Conservation (phyloP, 768 basidiomycete species). For the Asterophora lycoperdoides region DNA sequence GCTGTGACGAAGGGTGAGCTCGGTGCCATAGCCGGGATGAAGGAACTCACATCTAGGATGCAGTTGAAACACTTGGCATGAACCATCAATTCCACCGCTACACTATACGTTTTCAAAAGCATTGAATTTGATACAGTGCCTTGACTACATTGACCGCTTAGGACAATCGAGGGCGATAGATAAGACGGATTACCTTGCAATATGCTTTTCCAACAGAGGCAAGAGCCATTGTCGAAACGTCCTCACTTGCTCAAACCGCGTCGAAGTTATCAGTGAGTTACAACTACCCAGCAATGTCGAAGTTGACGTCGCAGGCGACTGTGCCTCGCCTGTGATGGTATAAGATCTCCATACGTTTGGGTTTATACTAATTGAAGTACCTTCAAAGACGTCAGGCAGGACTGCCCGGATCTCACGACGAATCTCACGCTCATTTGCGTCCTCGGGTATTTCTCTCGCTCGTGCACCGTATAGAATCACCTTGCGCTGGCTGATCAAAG, state of each 20-base stretch:
- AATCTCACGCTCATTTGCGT: slow-evolving; percentile 64
- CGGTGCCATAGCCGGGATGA: not conserved
- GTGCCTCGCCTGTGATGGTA: slow-evolving; percentile 27
- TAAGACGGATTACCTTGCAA: slow-evolving; percentile 39
- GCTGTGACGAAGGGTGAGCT: slow-evolving; percentile 27
- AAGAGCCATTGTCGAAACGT: slow-evolving; percentile 69
- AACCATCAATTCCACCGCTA: slow-evolving; percentile 57
- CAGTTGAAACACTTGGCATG: slow-evolving; percentile 61
- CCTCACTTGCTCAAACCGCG: slow-evolving; percentile 73
- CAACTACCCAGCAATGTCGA: slow-evolving; percentile 40
- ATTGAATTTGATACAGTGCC: slow-evolving; percentile 24
- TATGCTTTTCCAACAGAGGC: slow-evolving; percentile 57
- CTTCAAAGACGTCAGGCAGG: slow-evolving; percentile 66
- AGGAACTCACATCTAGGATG: slow-evolving; percentile 56
- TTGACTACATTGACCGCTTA: slow-evolving; percentile 8
- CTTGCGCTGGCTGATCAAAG: slow-evolving; percentile 65
- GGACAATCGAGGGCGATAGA: not conserved
- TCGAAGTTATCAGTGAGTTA: slow-evolving; percentile 43
- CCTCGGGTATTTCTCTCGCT: slow-evolving; percentile 67
- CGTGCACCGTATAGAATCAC: slow-evolving; percentile 66
- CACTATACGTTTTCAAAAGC: slow-evolving; percentile 53
- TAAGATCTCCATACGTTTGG: slow-evolving; percentile 7
- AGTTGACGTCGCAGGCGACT: slow-evolving; percentile 29
- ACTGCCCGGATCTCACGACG: slow-evolving; percentile 62
- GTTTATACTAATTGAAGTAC: slow-evolving; percentile 25